Evolutionary conservation across 2,329 filamentous ascomycete species (phyloP).

Genomic region (Colletotrichum graminicola): DNA sequence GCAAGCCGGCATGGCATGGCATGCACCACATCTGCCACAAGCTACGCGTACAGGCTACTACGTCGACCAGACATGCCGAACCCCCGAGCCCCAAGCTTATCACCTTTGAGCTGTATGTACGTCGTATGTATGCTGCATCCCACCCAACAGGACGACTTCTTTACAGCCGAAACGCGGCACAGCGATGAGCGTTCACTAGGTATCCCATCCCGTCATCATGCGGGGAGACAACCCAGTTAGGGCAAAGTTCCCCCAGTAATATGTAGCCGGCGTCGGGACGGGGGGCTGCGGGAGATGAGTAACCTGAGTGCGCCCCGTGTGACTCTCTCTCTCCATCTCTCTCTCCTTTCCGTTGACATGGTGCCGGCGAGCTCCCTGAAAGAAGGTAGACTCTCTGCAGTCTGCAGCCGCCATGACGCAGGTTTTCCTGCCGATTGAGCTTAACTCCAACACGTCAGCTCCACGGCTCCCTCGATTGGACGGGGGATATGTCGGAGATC

Average conservation of each 20-base stretch:
- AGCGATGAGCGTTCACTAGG: not conserved
- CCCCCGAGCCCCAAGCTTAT: conserved; percentile 33
- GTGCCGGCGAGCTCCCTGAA: too few relatives aligned
- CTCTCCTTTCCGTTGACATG: not conserved
- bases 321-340: not conserved
- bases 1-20: conserved; percentile 17
- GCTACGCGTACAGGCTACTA: conserved; percentile 2
- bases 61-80: conserved; percentile 35
- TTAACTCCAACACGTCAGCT: conserved; percentile 23
- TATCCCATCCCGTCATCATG: conserved; percentile 18
- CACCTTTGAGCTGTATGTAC: conserved; percentile 18
- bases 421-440: conserved; percentile 38
- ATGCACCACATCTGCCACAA: not conserved
- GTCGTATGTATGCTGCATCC: too few relatives aligned
- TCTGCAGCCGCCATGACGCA: conserved; percentile 39
- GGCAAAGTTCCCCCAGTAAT: conserved; percentile 14
- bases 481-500: conserved; percentile 36
- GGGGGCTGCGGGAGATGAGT: conserved; percentile 1
- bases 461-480: conserved; percentile 28
- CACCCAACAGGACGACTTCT: not conserved
- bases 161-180: conserved; percentile 24
- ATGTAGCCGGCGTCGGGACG: not conserved
- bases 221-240: conserved; percentile 30
- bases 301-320: not conserved
- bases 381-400: not conserved